phyloP scores from a whole-genome alignment of 1,139 yeast species.

The Suhomyces ambrosiae region DNA sequence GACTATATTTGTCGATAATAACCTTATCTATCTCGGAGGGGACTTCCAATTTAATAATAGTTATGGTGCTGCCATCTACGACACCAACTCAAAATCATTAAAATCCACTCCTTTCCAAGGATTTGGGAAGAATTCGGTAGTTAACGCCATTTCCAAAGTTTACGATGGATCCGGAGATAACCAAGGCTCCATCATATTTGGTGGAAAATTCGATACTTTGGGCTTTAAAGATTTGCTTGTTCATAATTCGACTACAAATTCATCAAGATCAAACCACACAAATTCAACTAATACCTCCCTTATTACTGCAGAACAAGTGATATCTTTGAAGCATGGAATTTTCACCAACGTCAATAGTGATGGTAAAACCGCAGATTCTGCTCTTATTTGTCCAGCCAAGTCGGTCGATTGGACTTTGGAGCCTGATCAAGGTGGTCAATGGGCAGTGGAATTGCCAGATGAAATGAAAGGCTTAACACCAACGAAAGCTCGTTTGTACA shows the following conservation, averaged over 20 bases:
- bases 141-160: constrained; percentile 66
- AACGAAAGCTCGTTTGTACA: constrained; percentile 71
- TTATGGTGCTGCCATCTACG: constrained; percentile 68
- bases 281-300: constrained; percentile 36
- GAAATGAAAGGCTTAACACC: constrained; percentile 59
- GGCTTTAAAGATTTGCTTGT: constrained; percentile 53
- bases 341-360: constrained; percentile 57
- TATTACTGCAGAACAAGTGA: constrained; percentile 63
- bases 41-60: constrained; percentile 58
- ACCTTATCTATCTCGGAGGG: constrained; percentile 79
- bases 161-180: constrained; percentile 32
- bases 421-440: constrained; percentile 59
- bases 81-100: constrained; percentile 47
- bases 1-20: constrained; percentile 49
- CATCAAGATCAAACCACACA: constrained; percentile 22
- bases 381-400: constrained; percentile 62
- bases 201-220: constrained; percentile 70
- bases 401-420: constrained; percentile 60
- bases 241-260: constrained; percentile 32
- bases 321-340: constrained; percentile 64
- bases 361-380: constrained; percentile 31
- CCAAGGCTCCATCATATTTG: constrained; percentile 63
- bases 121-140: constrained; percentile 59
- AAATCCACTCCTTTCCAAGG: constrained; percentile 72
- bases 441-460: constrained; percentile 65